Conservation (phyloP, 179 eudicot species). For the Sideroxylon spinosum region DNA sequence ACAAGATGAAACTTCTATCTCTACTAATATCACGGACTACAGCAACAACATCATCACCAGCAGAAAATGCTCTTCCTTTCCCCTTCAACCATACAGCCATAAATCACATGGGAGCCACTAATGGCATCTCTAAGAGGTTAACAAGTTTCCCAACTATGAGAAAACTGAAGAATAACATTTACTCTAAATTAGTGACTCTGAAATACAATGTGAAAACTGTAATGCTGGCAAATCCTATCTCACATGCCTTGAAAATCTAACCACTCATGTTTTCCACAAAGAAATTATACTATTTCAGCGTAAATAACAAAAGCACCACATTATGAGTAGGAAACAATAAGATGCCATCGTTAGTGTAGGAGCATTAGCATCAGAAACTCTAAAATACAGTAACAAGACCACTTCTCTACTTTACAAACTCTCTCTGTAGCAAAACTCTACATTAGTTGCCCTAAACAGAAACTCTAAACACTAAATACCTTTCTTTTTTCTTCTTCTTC, state of each 20-base stretch:
- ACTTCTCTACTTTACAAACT: too few species aligned
- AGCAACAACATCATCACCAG: slow-evolving; percentile 74
- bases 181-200: not conserved
- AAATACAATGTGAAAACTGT: not conserved
- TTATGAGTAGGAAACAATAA: not conserved
- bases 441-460: too few species aligned
- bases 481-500: too few species aligned
- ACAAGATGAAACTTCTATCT: slow-evolving; percentile 39
- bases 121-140: not conserved
- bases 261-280: not conserved
- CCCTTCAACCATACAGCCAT: slow-evolving; percentile 37
- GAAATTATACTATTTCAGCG: not conserved
- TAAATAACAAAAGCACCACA: not conserved
- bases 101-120: not conserved
- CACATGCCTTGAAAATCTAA: not conserved
- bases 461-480: too few species aligned
- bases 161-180: not conserved
- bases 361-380: too few species aligned
- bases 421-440: too few species aligned
- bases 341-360: not conserved
- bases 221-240: not conserved
- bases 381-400: too few species aligned
- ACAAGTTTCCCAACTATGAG: not conserved
- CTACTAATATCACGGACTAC: slow-evolving; percentile 48
- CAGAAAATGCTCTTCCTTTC: slow-evolving; percentile 81